Evolutionary conservation across 176 grass and related monocot species (phyloP).

Genomic region (Triticum monococcum): DNA sequence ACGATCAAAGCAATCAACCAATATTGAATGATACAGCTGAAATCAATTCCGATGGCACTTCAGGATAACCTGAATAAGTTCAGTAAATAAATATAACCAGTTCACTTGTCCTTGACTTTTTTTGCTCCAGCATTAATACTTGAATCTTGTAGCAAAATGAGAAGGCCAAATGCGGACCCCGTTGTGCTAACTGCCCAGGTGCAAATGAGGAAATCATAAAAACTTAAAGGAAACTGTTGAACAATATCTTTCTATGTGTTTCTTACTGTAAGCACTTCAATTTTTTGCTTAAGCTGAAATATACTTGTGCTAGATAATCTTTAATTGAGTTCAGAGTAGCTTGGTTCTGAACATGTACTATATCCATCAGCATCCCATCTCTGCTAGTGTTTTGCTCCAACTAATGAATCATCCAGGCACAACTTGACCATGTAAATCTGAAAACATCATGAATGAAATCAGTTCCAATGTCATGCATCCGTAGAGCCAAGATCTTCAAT

Average conservation of each 20-base stretch:
- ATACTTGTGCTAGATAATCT: background rate
- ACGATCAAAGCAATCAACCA: slow-evolving; percentile 4
- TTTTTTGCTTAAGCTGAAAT: slow-evolving; percentile 1
- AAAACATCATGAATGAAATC: slow-evolving; percentile 5
- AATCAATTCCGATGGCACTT: too few relatives aligned
- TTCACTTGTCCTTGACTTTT: too few relatives aligned
- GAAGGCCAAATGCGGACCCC: too few relatives aligned
- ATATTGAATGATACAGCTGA: background rate
- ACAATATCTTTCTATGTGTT: background rate
- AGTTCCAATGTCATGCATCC: slow-evolving; percentile 44
- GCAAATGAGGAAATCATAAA: background rate
- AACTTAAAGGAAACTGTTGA: too few relatives aligned
- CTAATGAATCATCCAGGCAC: background rate
- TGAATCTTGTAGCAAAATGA: too few relatives aligned
- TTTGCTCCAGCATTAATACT: too few relatives aligned
- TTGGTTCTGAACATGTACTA: slow-evolving; percentile 12
- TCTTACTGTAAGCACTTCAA: background rate
- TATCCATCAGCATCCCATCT: background rate
- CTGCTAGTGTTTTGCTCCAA: slow-evolving; percentile 1
- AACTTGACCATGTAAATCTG: slow-evolving; percentile 11
- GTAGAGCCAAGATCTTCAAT: slow-evolving; percentile 42
- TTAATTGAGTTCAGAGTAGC: background rate
- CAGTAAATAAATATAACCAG: background rate
- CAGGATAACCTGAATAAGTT: too few relatives aligned
- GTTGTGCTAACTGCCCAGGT: background rate